Percentiles rank a stretch among this genome's conserved stretches.
phyloP scores from a whole-genome alignment of 306 rosid species.

The Citrullus colocynthis region DNA sequence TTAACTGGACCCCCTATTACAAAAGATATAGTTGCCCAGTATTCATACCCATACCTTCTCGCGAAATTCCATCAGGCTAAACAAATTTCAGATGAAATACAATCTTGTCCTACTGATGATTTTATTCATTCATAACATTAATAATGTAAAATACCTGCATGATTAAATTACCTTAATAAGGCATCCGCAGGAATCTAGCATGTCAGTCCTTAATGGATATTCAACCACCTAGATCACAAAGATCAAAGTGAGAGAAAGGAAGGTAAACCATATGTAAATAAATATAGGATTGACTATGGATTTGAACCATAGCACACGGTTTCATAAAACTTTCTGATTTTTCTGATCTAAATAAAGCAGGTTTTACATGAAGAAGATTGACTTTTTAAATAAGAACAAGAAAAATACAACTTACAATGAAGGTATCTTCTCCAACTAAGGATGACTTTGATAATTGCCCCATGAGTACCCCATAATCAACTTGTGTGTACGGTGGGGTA shows the following conservation, averaged over 20 bases:
- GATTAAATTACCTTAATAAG: conserved; percentile 60
- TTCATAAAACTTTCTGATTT: too few species aligned
- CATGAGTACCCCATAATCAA: conserved; percentile 69
- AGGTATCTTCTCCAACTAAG: conserved; percentile 65
- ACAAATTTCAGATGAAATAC: neutral
- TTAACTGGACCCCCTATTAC: neutral
- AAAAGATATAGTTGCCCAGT: neutral
- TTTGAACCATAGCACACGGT: too few species aligned
- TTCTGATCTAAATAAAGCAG: too few species aligned
- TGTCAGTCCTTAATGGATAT: conserved; percentile 70
- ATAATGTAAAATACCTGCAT: neutral
- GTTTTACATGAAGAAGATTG: too few species aligned
- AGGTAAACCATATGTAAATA: conserved; percentile 6
- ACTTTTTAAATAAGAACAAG: neutral
- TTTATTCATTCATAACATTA: neutral
- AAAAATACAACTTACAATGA: conserved; percentile 43
- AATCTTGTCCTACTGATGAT: neutral
- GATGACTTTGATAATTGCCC: conserved; percentile 58
- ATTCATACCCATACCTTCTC: neutral
- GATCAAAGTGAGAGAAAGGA: conserved; percentile 1
- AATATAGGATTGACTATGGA: neutral
- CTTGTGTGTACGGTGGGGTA: conserved; percentile 85
- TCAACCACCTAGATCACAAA: conserved; percentile 59
- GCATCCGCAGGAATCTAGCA: conserved; percentile 71
- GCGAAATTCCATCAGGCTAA: neutral